phyloP scores from a whole-genome alignment of 768 basidiomycete species.

The Rhizopogon vinicolor region DNA sequence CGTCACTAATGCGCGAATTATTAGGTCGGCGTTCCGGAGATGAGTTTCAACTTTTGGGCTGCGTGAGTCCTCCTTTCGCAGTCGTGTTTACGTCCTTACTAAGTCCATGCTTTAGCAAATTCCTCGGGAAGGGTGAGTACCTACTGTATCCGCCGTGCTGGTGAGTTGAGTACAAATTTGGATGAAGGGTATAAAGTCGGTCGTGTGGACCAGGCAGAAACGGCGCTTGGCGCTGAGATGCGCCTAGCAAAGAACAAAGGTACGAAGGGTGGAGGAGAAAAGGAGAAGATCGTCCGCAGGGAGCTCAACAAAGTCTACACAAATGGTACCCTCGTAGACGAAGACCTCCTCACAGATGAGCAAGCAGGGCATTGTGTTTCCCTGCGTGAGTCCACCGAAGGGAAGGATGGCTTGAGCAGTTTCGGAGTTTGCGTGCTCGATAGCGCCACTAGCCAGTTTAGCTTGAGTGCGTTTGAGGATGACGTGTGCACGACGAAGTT shows the following conservation, averaged over 20 bases:
- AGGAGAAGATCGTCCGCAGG: constrained; percentile 87
- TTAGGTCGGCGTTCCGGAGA: constrained; percentile 93
- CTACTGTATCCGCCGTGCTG: neutral
- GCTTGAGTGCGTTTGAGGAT: constrained; percentile 84
- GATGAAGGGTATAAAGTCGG: constrained; percentile 85
- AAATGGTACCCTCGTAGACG: constrained; percentile 92
- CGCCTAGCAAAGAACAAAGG: constrained; percentile 65
- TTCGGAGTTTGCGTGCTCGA: constrained; percentile 94
- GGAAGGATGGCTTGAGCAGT: constrained; percentile 37
- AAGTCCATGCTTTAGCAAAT: constrained; percentile 47
- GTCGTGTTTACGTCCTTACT: constrained; percentile 3
- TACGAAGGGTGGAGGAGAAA: constrained; percentile 46
- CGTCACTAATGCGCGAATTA: neutral
- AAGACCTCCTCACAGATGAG: constrained; percentile 83
- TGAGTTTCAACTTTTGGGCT: constrained; percentile 89
- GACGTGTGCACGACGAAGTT: constrained; percentile 89
- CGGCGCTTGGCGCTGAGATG: constrained; percentile 96
- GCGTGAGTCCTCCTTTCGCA: constrained; percentile 47
- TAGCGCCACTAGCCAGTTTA: constrained; percentile 94
- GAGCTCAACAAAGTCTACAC: constrained; percentile 96
- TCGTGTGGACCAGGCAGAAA: constrained; percentile 95
- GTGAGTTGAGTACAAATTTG: neutral
- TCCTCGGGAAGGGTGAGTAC: constrained; percentile 67
- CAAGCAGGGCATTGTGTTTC: constrained; percentile 94
- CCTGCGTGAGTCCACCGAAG: constrained; percentile 56